Base-by-base conservation (phyloP, 371 early-diverging fungal species). In the Rhizopus sp. region DNA sequence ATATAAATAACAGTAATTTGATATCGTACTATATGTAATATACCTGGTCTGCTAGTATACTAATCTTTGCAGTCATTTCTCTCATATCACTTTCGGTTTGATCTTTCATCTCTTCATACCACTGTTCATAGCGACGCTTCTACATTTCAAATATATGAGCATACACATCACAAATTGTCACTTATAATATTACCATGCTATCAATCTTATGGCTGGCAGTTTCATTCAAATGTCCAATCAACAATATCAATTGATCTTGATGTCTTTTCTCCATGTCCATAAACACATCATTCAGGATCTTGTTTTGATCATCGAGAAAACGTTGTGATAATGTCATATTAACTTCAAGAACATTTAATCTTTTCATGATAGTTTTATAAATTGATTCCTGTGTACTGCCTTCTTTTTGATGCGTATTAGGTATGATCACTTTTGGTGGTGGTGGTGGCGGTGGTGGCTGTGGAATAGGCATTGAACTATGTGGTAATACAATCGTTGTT, bases 331-430 rank as follows among this genome's bases (percentile, higher is more conserved):
- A 59, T 0, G 93, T 88, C 9, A 89, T 81, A 64, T 93, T 93
- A 23, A 85, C 68, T 68, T 96, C 96, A 7, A 96, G 74, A 13
- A 80, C 73, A 46, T 73, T 74, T 1, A 97, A 73, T 12, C 97
- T 82, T 53, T 91, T 92, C 82, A 92, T 87, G 40, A 97, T 94
- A 4, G 88, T 93, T 57, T 93, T 93, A 72, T 92, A 96, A 38
- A 96, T 91, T 53, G 91, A 93, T 50, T 92, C 90, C 56, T 73
- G 70, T 12, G 65, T 65, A 40, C 39, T 63, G 2, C 64, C 34
- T 53, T 74, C 59, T 56, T 68, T 62, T 42, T 61, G 53, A 12
- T 12, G 62, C 42, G 29, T 15, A 7, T 45, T 45, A 12, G 16
- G 45, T 10, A 8, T 7, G 1, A 29, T 45, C 3, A 45, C 29